Conservation (phyloP, 805 yeast genomes). For the Starmerella kuoi region DNA sequence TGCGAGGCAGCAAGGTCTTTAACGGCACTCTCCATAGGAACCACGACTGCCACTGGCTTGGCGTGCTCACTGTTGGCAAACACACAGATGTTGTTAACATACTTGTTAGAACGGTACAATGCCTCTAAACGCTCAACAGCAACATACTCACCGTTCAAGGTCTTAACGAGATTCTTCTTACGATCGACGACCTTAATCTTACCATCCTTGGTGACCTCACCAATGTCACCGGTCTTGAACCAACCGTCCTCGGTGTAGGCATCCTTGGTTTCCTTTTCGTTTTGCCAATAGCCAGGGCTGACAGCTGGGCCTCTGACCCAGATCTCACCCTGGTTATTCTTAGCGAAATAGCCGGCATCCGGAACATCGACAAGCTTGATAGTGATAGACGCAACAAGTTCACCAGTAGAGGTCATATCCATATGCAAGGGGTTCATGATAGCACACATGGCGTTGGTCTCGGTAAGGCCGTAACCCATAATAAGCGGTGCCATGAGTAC, state of each 20-base stretch:
- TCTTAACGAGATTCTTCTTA: constrained; percentile 89
- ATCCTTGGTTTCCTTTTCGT: constrained; percentile 63
- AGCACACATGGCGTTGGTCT: constrained; percentile 81
- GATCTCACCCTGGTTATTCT: constrained; percentile 87
- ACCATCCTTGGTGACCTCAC: constrained; percentile 78
- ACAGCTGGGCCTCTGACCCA: constrained; percentile 66
- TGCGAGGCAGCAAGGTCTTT: constrained; percentile 47
- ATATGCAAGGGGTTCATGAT: constrained; percentile 52
- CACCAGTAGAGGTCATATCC: constrained; percentile 71
- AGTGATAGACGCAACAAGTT: constrained; percentile 68
- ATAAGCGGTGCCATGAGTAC: constrained; percentile 74
- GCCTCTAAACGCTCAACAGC: constrained; percentile 93
- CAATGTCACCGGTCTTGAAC: constrained; percentile 96
- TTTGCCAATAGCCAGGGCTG: constrained; percentile 65
- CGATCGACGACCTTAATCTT: constrained; percentile 79
- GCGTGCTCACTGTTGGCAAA: constrained; percentile 82
- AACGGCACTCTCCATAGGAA: constrained; percentile 63
- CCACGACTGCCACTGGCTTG: constrained; percentile 83
- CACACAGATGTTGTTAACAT: constrained; percentile 73
- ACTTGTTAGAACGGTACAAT: constrained; percentile 68
- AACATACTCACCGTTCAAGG: constrained; percentile 92
- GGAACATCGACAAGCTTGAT: constrained; percentile 81
- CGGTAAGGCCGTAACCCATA: constrained; percentile 93
- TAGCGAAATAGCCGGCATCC: constrained; percentile 83
- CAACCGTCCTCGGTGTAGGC: constrained; percentile 78